Percentiles rank a stretch among this genome's conserved stretches.
phyloP scores from a whole-genome alignment of 352 stramenopile species.

The Phytopythium aichiense region DNA sequence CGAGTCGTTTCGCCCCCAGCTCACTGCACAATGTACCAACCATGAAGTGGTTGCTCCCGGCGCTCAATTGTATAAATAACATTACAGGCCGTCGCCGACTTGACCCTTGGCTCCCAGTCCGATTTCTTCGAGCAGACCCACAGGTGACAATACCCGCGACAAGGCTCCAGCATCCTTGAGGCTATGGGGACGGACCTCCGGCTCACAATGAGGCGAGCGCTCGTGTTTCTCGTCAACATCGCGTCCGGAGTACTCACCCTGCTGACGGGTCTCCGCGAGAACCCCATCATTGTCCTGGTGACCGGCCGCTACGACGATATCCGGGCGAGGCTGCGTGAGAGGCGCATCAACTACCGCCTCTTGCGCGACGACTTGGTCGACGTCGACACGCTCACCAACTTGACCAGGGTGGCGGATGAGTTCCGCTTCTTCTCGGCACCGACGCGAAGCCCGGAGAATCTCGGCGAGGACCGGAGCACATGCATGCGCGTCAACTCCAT shows the following conservation, averaged over 20 bases:
- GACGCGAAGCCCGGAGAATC: slow-evolving; percentile 21
- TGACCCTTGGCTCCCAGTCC: not conserved
- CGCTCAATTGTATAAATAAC: too few relatives aligned
- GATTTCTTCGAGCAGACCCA: not conserved
- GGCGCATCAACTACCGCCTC: slow-evolving; percentile 42
- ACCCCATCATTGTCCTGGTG: slow-evolving; percentile 39
- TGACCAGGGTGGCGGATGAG: not conserved
- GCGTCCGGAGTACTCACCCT: slow-evolving; percentile 43
- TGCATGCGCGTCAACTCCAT: slow-evolving; percentile 42
- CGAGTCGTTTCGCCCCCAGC: too few relatives aligned
- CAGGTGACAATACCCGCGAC: not conserved
- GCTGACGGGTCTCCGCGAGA: slow-evolving; percentile 48
- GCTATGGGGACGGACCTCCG: slow-evolving; percentile 14
- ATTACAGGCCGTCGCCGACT: too few relatives aligned
- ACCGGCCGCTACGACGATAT: slow-evolving; percentile 43
- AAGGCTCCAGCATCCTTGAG: too few relatives aligned
- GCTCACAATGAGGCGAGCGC: slow-evolving; percentile 15
- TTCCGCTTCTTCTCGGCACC: slow-evolving; percentile 31
- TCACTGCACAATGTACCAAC: too few relatives aligned
- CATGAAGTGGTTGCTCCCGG: too few relatives aligned
- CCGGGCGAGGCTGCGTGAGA: slow-evolving; percentile 25
- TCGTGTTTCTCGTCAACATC: slow-evolving; percentile 33
- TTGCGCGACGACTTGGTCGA: slow-evolving; percentile 32
- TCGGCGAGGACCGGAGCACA: slow-evolving; percentile 35
- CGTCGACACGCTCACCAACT: slow-evolving; percentile 19